Evolutionary conservation across 2,329 filamentous ascomycete species (phyloP), one percentile per base, ranked within the genome.

Genomic region (Penicillium nordicum): DNA sequence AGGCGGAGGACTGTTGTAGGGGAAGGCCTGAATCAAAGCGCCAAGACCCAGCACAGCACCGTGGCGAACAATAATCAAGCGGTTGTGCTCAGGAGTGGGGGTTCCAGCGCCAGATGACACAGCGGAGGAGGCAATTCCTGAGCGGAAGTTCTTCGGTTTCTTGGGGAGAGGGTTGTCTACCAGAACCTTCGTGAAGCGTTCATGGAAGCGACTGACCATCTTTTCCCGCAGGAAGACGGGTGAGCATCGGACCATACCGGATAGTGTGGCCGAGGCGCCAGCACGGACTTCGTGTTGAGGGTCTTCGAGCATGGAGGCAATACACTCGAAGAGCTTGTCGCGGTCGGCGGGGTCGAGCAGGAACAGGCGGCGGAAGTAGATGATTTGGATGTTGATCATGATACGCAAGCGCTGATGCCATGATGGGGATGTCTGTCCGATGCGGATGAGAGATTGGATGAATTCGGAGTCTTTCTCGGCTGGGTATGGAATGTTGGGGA

Each of bases 241-340:
- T 4, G 93, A 97, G 79, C 94, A 99, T 54, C 94, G 88, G 63
- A 99, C 95, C 94, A 99, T 99, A 64, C 94, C 95, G 1, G 92
- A 93, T 3, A 99, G 80, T 0, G 94, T 99, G 0, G 90, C 89
- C 5, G 90, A 88, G n/a, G 95, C 94, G 43, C 92, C 92, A 38
- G 92, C 88, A 40, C 94, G 90, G 32, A 99, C 94, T 76, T 99
- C 94, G 41, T 96, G 88, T 74, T 99, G 94, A 2, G 86, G 73
- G 68, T 99, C 94, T 58, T 89, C 85, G 7, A 99, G 83, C 95
- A 99, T 99, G 64, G 88, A 89, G 40, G 92, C 91, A n/a, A 99
- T 92, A 53, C 92, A 95, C 43, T 88, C 87, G 70, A 97, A 96
- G 16, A 99, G 84, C 34, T 85, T 83, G 65, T 90, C 83, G 52